Base-by-base conservation (phyloP, 257 asterid species). In the Echium plantagineum region DNA sequence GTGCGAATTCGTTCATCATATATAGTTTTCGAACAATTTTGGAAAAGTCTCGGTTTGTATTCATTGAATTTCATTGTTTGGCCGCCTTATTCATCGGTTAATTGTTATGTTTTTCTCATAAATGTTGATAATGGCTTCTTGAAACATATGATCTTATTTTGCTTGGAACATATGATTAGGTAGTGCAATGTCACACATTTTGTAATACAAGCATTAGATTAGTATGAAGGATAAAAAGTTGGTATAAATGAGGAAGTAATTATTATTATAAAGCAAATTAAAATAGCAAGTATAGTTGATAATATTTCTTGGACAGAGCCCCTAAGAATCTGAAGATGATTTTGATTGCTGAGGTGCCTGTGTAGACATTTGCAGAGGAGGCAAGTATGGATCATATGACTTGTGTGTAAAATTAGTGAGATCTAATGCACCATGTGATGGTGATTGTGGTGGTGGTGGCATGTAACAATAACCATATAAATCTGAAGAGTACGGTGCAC, bases 281-380 rank as follows among this genome's bases (percentile, higher is more conserved):
- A 42, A 13, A 12, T 42, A 42, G 16, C 49, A 42, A 42, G 49
- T n/a, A n/a, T n/a, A n/a, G n/a, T n/a, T n/a, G n/a, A n/a, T n/a
- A n/a, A n/a, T n/a, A n/a, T n/a, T n/a, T n/a, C n/a, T n/a, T n/a
- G n/a, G n/a, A n/a, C n/a, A 10, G 16, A 42, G 6, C 52, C 10
- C 3, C 63, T 67, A 67, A 47, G 73, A 67, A 21, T 72, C 77
- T n/a, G 73, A 67, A 60, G 77, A 62, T 15, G 77, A 66, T 28
- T 63, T 62, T 20, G 70, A 66, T 46, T 72, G 73, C 21, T 67
- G 70, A 0, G 59, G 55, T 47, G 63, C 64, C 30, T 67, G 70
- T 49, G 67, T 15, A 70, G 70, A 67, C 18, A 72, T 53, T 16
- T 28, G 64, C 3, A 42, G 16, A 42, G 77, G 67, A 47, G 67